Conservation (phyloP, 1,139 yeast genomes). For the Suhomyces wounanorum region DNA sequence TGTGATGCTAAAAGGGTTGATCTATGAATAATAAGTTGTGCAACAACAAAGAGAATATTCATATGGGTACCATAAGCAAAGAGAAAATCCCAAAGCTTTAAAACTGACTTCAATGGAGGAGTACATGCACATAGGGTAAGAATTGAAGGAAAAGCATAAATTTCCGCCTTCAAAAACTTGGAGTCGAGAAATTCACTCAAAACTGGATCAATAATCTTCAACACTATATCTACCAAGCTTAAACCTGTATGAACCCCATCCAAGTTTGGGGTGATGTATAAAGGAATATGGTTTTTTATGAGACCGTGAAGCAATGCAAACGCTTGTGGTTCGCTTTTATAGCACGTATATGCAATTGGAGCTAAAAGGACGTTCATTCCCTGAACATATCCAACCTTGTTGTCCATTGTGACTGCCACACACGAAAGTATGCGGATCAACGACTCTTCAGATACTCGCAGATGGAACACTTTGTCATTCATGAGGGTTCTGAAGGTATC, state of each 20-base stretch:
- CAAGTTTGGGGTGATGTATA: conserved; percentile 74
- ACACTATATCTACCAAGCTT: conserved; percentile 65
- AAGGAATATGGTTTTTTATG: conserved; percentile 65
- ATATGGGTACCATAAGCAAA: conserved; percentile 91
- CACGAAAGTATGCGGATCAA: conserved; percentile 71
- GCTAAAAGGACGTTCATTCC: conserved; percentile 90
- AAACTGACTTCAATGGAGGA: conserved; percentile 76
- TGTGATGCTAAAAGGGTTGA: conserved; percentile 55
- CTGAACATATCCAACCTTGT: conserved; percentile 68
- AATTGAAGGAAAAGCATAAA: conserved; percentile 88
- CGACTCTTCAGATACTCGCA: conserved; percentile 66
- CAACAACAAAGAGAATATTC: conserved; percentile 82
- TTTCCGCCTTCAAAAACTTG: conserved; percentile 73
- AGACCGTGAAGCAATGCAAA: conserved; percentile 67
- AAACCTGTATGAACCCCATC: conserved; percentile 85
- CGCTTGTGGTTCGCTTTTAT: conserved; percentile 84
- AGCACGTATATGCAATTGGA: conserved; percentile 73
- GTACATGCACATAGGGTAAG: conserved; percentile 88
- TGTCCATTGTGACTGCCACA: conserved; percentile 55
- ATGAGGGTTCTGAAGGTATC: conserved; percentile 87
- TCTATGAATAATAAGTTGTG: conserved; percentile 75
- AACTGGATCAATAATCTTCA: conserved; percentile 73
- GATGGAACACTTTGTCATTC: conserved; percentile 68
- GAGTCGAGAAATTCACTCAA: conserved; percentile 61
- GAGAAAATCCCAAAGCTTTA: conserved; percentile 85